Base-by-base conservation (phyloP, 139 green algal genomes). In the Mesotaenium endlicherianum region DNA sequence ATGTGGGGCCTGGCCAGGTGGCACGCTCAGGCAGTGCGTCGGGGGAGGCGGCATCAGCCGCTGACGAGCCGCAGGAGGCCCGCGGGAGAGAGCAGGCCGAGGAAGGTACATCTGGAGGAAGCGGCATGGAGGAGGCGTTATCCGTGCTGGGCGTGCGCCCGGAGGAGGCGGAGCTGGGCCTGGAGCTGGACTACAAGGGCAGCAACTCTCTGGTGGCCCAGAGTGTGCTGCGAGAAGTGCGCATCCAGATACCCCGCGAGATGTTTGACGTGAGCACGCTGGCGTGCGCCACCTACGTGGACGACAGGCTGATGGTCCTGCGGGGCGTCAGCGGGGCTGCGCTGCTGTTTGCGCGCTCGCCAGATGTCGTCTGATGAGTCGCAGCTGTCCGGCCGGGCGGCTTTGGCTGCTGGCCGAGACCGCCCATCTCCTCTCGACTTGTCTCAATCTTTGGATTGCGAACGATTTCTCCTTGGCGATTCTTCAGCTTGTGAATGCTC, bases 201-300 rank as follows among this genome's bases (percentile, higher is more conserved):
- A 44, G 14, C 49, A 16, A 59, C 49, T 14, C 49, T 59, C 14
- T 16, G 49, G 14, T 59, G 49, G 14, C 49, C 14, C 49, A 59
- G 49, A n/a, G n/a, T n/a, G 39, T 84, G 3, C 67, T 84, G 38
- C 5, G 38, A 42, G 77, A 84, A 6, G 77, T 84, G 5, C 77
- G 69, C 6, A 3, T 55, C 11, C 77, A 84, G 67, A 79, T 84
- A 20, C 77, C 77, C 4, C 64, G 36, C 2, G 77, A 84, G 8
- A 38, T 84, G 3, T 84, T 84, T 47, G 67, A 84, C 69, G 6
- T 84, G 8, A 41, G 57, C 60, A 20, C 3, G 8, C 67, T 84
- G 3, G 5, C 34, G 4, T 83, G 77, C 39, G 60, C 36, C 6
- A 84, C 64, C 36, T 67, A 77, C 41, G 17, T 84, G 3, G 67